Percentiles rank a stretch among this genome's conserved stretches.
Evolutionary conservation across 352 stramenopile genomes (phyloP).

Genomic region (Phytophthora crassamura): DNA sequence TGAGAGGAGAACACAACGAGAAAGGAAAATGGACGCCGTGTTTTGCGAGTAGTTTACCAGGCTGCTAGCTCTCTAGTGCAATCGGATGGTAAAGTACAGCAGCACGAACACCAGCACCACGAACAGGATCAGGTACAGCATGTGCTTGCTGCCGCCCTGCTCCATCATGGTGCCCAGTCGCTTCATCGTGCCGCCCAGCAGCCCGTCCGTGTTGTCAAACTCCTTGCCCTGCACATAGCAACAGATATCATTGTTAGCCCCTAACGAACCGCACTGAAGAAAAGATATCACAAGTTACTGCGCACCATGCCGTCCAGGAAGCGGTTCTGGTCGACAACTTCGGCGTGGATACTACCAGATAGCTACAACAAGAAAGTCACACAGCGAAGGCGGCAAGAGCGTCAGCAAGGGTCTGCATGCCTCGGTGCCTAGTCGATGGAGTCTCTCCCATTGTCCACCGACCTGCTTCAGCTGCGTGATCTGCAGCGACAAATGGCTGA

Average conservation of each 20-base stretch:
- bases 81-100: slow-evolving; percentile 84
- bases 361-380: slow-evolving; percentile 47
- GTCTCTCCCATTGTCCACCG: not conserved
- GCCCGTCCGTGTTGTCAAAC: slow-evolving; percentile 85
- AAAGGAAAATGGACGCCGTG: slow-evolving; percentile 1
- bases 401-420: not conserved
- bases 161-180: slow-evolving; percentile 88
- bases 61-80: slow-evolving; percentile 45
- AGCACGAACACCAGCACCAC: slow-evolving; percentile 88
- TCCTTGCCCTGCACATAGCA: slow-evolving; percentile 66
- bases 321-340: slow-evolving; percentile 84
- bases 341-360: slow-evolving; percentile 77
- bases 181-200: slow-evolving; percentile 89
- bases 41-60: slow-evolving; percentile 22
- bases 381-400: not conserved
- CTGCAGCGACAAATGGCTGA: slow-evolving; percentile 88
- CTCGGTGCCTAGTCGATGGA: not conserved
- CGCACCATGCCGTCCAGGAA: slow-evolving; percentile 86
- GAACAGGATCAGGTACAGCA: slow-evolving; percentile 88
- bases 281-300: not conserved
- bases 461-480: slow-evolving; percentile 89
- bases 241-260: not conserved
- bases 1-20: not conserved
- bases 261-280: too few relatives aligned
- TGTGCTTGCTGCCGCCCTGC: slow-evolving; percentile 88